Evolutionary conservation across 768 basidiomycete species (phyloP), one percentile per base, ranked within the genome.

Genomic region (Cyathus striatus): DNA sequence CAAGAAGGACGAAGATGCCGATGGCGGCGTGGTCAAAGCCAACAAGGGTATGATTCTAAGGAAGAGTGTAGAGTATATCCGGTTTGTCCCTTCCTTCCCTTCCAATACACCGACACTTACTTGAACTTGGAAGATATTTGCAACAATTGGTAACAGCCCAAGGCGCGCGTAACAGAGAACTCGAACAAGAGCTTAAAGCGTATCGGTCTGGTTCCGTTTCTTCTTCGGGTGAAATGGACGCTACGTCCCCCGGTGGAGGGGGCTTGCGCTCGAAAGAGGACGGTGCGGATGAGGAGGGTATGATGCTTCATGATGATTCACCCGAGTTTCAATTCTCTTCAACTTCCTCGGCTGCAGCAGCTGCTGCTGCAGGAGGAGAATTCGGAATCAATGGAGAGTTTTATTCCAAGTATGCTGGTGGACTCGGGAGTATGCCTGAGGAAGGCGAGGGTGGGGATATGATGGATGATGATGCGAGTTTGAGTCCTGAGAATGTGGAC

Each of bases 11-110:
- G 48, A 50, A n/a, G n/a, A n/a, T n/a, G n/a, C n/a, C n/a, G 52
- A 49, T 7, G 68, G 66, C 16, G 62, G 60, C 16, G 71, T 74
- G 23, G 83, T 89, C 41, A 94, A 94, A 58, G 91, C 91, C 21
- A 94, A 95, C 66, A 95, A 95, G 72, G 91, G 92, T 24, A 89
- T 94, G 82, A 92, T 95, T 33, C 63, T 95, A 35, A 62, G 88
- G 51, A 95, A 89, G 75, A 83, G 81, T 43, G 83, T 86, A 2
- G 83, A 85, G 54, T 83, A 85, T 53, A 83, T 85, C 23, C 50
- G 72, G 67, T 74, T 40, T 40, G 2, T 32, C 22, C 39, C 32
- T 46, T 46, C 25, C 16, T 13, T 38, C 6, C 20, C 38, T 33
- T 36, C 9, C 18, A n/a, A 25, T 30, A 25, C 17, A 3, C 24